phyloP scores from a whole-genome alignment of 306 rosid species.

The Cotoneaster glaucophyllus region DNA sequence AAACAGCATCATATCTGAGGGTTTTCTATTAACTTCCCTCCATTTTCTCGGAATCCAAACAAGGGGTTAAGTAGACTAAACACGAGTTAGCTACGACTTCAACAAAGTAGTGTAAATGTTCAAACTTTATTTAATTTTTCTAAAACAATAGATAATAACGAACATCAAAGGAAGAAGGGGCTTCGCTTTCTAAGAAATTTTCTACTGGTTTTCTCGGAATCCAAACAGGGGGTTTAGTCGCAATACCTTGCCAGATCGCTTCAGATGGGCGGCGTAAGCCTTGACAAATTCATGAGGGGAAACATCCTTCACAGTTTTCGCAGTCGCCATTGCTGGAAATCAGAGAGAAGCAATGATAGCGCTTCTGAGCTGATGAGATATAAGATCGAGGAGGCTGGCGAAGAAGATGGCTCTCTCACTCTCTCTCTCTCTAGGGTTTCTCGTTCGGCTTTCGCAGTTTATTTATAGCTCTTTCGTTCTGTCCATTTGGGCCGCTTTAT shows the following conservation, averaged over 20 bases:
- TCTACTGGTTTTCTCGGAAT: not conserved
- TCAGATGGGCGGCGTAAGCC: conserved; percentile 48
- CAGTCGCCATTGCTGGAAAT: conserved; percentile 33
- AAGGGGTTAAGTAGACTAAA: not conserved
- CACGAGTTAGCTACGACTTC: not conserved
- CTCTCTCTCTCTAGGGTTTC: conserved; percentile 25
- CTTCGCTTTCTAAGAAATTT: not conserved
- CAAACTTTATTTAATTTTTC: not conserved
- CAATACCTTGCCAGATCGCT: conserved; percentile 47
- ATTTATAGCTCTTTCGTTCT: not conserved
- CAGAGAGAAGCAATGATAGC: conserved; percentile 1
- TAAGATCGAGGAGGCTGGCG: conserved; percentile 3
- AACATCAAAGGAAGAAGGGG: not conserved
- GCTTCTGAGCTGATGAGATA: not conserved
- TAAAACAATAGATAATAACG: not conserved
- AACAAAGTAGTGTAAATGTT: not conserved
- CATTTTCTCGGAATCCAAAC: not conserved
- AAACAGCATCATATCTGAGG: not conserved
- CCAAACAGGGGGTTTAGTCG: not conserved
- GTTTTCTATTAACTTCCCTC: too few relatives aligned
- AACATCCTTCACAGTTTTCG: conserved; percentile 47
- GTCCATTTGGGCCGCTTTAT: not conserved
- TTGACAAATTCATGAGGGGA: conserved; percentile 54
- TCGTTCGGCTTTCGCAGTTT: not conserved
- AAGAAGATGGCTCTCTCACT: not conserved